phyloP scores from a whole-genome alignment of 2,329 filamentous ascomycete genomes.

The Dactylellina cionopaga region DNA sequence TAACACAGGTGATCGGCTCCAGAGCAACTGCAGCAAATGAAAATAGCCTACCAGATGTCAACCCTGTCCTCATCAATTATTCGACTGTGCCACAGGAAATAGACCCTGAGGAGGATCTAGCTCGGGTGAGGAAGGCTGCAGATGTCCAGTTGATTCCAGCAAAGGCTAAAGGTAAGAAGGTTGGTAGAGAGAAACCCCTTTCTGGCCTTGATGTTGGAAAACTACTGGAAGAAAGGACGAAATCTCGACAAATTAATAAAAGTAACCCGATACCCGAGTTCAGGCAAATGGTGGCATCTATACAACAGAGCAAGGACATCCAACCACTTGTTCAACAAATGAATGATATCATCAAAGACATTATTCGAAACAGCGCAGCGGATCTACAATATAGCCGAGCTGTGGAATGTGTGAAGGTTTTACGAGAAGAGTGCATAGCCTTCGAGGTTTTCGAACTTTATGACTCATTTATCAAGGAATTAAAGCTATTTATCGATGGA shows the following conservation, averaged over 20 bases:
- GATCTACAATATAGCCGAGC: slow-evolving; percentile 78
- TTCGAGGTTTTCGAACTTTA: slow-evolving; percentile 66
- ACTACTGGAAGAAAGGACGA: slow-evolving; percentile 68
- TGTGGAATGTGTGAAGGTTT: slow-evolving; percentile 77
- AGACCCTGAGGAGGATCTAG: slow-evolving; percentile 69
- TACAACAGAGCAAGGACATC: slow-evolving; percentile 71
- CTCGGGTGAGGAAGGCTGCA: slow-evolving; percentile 73
- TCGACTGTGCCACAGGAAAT: slow-evolving; percentile 76
- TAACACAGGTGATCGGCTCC: slow-evolving; percentile 84
- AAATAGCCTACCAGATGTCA: slow-evolving; percentile 70
- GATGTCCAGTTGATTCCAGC: slow-evolving; percentile 91
- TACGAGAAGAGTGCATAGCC: slow-evolving; percentile 79
- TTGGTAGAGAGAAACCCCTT: slow-evolving; percentile 79
- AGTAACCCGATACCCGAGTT: slow-evolving; percentile 91
- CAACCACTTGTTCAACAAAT: slow-evolving; percentile 78
- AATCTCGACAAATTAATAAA: slow-evolving; percentile 59
- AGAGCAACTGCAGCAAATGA: slow-evolving; percentile 79
- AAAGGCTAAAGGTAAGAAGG: slow-evolving; percentile 78
- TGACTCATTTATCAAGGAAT: slow-evolving; percentile 24
- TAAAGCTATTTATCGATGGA: slow-evolving; percentile 23
- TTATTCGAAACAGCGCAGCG: slow-evolving; percentile 78
- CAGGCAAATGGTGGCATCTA: slow-evolving; percentile 76
- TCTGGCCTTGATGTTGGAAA: slow-evolving; percentile 88
- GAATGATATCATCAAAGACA: slow-evolving; percentile 73
- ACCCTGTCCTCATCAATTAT: slow-evolving; percentile 74